phyloP scores from a whole-genome alignment of 164 flowering plant species.

The Sedum album region DNA sequence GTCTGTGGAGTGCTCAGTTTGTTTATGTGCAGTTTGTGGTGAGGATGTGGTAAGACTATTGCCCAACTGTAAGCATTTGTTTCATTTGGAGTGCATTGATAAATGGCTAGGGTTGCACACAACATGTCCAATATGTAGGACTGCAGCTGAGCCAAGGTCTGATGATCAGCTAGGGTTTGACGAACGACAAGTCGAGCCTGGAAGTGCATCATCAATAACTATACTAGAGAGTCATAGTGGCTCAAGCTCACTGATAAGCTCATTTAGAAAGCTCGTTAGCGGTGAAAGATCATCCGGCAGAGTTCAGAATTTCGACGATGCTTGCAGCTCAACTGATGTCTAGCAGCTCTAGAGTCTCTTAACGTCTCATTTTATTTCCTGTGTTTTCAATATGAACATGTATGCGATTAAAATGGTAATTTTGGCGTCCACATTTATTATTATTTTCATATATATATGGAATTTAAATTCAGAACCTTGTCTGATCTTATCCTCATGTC shows the following conservation, averaged over 20 bases:
- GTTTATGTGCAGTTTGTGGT: slow-evolving; percentile 28
- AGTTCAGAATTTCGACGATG: not conserved
- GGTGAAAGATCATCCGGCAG: slow-evolving; percentile 3
- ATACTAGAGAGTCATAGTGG: not conserved
- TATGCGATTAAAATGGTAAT: too few species aligned
- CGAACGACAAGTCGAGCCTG: not conserved
- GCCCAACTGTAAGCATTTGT: slow-evolving; percentile 43
- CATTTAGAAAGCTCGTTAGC: not conserved
- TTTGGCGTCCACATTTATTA: too few species aligned
- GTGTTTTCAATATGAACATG: too few species aligned
- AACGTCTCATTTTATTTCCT: too few species aligned
- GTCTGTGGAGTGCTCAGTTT: slow-evolving; percentile 36
- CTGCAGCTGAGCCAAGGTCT: slow-evolving; percentile 26
- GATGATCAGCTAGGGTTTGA: not conserved
- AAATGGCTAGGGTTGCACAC: slow-evolving; percentile 36
- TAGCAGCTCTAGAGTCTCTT: not conserved
- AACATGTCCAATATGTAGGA: slow-evolving; percentile 44
- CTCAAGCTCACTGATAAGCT: not conserved
- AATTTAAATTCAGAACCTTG: too few species aligned
- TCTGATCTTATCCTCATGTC: too few species aligned
- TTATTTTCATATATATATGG: too few species aligned
- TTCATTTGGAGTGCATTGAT: slow-evolving; percentile 43
- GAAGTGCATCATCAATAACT: not conserved
- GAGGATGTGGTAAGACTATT: slow-evolving; percentile 26
- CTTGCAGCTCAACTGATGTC: not conserved